These are phyloP conservation scores for Pythium coloratum DNA, from an alignment of 352 stramenopile species.

Conservation along the genomic window DNA sequence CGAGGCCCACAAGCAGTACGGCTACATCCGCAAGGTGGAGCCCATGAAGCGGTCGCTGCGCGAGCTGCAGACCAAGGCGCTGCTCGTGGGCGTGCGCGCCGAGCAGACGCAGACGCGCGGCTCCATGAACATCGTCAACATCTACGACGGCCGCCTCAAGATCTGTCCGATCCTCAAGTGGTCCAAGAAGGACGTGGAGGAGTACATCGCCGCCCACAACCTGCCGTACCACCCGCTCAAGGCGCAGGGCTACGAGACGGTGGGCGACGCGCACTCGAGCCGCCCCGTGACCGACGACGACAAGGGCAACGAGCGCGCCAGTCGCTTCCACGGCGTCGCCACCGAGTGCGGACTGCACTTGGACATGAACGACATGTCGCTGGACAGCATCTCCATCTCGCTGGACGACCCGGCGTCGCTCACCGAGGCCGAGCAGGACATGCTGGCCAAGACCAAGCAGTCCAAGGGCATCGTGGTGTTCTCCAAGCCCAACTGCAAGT, in stretches of 20 bases:
- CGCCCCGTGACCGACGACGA: constrained; percentile 69
- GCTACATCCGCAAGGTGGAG: constrained; percentile 84
- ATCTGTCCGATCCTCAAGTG: constrained; percentile 85
- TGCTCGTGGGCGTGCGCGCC: constrained; percentile 82
- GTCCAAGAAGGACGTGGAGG: constrained; percentile 70
- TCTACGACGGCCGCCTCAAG: constrained; percentile 82
- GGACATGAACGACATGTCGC: constrained; percentile 62
- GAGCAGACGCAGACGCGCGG: constrained; percentile 73
- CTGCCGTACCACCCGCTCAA: constrained; percentile 87
- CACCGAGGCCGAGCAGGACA: constrained; percentile 40
- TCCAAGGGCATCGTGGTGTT: constrained; percentile 64
- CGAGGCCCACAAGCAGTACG: constrained; percentile 79
- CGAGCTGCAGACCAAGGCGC: constrained; percentile 54
- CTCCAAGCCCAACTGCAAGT: constrained; percentile 80
- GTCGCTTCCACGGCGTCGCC: constrained; percentile 75
- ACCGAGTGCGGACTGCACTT: constrained; percentile 87
- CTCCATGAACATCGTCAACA: constrained; percentile 72
- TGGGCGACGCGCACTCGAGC: constrained; percentile 84
- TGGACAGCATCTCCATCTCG: constrained; percentile 45
- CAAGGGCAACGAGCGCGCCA: constrained; percentile 66
- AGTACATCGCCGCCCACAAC: constrained; percentile 70
- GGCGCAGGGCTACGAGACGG: constrained; percentile 74
- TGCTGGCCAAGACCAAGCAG: constrained; percentile 43
- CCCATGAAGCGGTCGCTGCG: constrained; percentile 76
- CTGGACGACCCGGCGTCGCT: constrained; percentile 52